Evolutionary conservation across 78 protist genomes (phyloP).

Genomic region (Protostelium mycophagum): DNA sequence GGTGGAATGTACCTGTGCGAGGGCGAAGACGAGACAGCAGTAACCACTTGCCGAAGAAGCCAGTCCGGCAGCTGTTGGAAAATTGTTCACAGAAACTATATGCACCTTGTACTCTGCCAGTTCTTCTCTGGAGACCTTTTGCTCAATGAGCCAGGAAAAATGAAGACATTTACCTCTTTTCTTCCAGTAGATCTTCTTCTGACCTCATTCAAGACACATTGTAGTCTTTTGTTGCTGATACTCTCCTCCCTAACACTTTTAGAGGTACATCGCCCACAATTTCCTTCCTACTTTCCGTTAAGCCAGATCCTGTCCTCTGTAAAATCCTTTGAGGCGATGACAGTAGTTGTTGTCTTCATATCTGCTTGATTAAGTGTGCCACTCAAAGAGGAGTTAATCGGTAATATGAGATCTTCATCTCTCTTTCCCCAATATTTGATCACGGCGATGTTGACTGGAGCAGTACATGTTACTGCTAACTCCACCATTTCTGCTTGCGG

Average conservation of each 20-base stretch:
- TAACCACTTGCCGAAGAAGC: constrained; percentile 98
- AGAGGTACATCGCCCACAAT: not conserved
- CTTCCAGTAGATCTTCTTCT: constrained; percentile 43
- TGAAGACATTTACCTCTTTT: constrained; percentile 27
- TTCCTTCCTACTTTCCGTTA: constrained; percentile 76
- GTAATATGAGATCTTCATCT: constrained; percentile 83
- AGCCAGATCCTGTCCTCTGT: constrained; percentile 85
- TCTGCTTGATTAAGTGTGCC: constrained; percentile 80
- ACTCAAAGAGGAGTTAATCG: constrained; percentile 86
- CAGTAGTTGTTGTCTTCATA: constrained; percentile 78
- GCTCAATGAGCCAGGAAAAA: constrained; percentile 29
- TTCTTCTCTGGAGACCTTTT: constrained; percentile 29
- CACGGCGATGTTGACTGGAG: constrained; percentile 97
- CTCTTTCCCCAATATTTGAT: constrained; percentile 99
- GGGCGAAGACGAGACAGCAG: constrained; percentile 74
- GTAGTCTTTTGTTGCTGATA: constrained; percentile 35
- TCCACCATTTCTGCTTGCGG: constrained; percentile 13
- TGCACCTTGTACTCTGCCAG: constrained; percentile 48
- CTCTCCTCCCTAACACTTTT: constrained; percentile 26
- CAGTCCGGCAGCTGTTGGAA: constrained; percentile 99
- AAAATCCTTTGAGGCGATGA: constrained; percentile 18
- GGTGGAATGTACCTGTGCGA: constrained; percentile 40
- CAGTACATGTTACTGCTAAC: constrained; percentile 71
- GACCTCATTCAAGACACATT: constrained; percentile 43
- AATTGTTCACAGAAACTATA: constrained; percentile 86